These are phyloP conservation scores for Porodaedalea pini DNA, from an alignment of 1,284 basidiomycete genomes.

Conservation along the genomic window DNA sequence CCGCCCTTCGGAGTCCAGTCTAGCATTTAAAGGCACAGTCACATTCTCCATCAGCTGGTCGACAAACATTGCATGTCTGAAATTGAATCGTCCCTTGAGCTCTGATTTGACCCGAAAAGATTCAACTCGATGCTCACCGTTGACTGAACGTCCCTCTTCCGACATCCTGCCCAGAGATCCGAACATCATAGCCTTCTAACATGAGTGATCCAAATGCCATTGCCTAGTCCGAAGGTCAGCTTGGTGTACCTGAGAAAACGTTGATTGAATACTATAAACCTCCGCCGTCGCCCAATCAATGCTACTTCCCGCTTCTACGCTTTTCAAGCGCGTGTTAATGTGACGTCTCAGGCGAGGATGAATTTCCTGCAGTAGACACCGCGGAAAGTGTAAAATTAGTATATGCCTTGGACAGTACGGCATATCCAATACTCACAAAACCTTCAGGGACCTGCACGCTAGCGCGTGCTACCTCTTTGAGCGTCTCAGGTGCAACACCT, in stretches of 20 bases:
- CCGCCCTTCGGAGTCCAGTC: conserved; percentile 58
- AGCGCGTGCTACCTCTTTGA: conserved; percentile 60
- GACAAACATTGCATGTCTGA: conserved; percentile 83
- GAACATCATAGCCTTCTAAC: conserved; percentile 73
- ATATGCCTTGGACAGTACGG: background rate
- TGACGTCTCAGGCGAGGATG: conserved; percentile 79
- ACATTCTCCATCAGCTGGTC: conserved; percentile 80
- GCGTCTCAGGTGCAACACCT: conserved; percentile 51
- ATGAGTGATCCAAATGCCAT: conserved; percentile 84
- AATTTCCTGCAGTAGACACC: conserved; percentile 49
- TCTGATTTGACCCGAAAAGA: background rate
- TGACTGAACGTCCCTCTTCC: conserved; percentile 89
- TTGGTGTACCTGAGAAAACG: background rate
- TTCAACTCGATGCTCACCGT: conserved; percentile 40
- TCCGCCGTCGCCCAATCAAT: conserved; percentile 89
- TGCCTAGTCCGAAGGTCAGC: conserved; percentile 41
- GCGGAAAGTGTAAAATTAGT: conserved; percentile 19
- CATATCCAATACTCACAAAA: conserved; percentile 55
- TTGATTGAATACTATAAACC: conserved; percentile 39
- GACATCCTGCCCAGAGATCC: conserved; percentile 88
- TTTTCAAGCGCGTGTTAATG: conserved; percentile 72
- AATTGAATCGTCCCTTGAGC: background rate
- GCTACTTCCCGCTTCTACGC: conserved; percentile 64
- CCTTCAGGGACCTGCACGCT: conserved; percentile 69
- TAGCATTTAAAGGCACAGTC: conserved; percentile 73